phyloP scores from a whole-genome alignment of 352 stramenopile genomes.

The Globisporangium mamillatum region DNA sequence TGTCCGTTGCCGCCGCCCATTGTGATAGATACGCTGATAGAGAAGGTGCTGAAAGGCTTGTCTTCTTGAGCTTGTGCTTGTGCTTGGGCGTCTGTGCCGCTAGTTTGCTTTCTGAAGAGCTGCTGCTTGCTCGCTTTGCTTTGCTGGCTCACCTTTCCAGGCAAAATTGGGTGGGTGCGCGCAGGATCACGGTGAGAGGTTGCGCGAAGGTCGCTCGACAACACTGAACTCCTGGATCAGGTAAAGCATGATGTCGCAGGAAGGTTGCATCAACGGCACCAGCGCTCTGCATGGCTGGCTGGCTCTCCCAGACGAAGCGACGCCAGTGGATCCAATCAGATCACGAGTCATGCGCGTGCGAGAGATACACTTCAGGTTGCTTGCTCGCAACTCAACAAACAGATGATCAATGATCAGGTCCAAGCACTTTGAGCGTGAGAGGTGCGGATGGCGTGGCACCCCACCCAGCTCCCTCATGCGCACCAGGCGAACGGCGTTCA shows the following conservation, averaged over 20 bases:
- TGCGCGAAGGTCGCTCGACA: conserved; percentile 4
- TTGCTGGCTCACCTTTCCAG: not conserved
- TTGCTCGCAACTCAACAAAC: too few relatives aligned
- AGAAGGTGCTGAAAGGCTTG: not conserved
- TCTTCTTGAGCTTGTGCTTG: not conserved
- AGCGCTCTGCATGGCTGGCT: too few relatives aligned
- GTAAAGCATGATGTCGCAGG: not conserved
- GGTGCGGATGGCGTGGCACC: too few relatives aligned
- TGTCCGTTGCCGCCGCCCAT: conserved; percentile 86
- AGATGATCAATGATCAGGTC: not conserved
- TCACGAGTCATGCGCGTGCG: not conserved
- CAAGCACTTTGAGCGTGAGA: too few relatives aligned
- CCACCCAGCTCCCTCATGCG: too few relatives aligned
- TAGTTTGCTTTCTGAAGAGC: conserved; percentile 8
- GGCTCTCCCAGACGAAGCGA: not conserved
- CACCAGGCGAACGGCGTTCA: too few relatives aligned
- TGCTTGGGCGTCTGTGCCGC: not conserved
- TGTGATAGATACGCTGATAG: conserved; percentile 8
- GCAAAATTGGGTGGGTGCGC: conserved; percentile 8
- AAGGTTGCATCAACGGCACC: not conserved
- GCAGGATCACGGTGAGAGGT: not conserved
- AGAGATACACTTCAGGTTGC: not conserved
- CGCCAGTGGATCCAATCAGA: conserved; percentile 1
- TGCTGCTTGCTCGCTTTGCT: not conserved
- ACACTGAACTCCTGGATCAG: not conserved